Base-by-base conservation (phyloP, 2,329 filamentous ascomycete species). In the Beauveria sp. region DNA sequence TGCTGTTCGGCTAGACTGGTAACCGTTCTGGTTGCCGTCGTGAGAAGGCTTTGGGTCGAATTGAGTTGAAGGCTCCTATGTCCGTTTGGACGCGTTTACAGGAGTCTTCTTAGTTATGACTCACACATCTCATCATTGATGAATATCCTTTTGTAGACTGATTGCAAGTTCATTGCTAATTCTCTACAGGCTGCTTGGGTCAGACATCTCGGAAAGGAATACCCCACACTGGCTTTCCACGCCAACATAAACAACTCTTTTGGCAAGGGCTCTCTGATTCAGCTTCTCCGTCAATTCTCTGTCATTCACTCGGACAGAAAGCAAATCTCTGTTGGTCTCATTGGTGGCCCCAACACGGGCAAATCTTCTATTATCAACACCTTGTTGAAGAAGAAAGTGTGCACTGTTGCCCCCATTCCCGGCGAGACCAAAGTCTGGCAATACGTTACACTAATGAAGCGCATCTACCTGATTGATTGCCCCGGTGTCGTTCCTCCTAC, bases 311-410 rank as follows among this genome's bases (percentile, higher is more conserved):
- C 88, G 46, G 89, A 95, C 65, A 85, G 93, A 63, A 98, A 98
- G 74, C 95, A 99, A 73, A 93, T 99, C 54, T 93, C 90, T 3
- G 92, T 96, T 31, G 93, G 93, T 45, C 83, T 96, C 65, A 90
- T 96, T 67, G 81, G 80, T 54, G 74, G 73, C 66, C 95, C 95
- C 3, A 99, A 98, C 69, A 93, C 91, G 0, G 95, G 95, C 69
- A 99, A 99, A 75, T 96, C 90, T 3, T 95, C 90, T 49, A 95
- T 99, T 67, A 98, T 99, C 77, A 99, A 99, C 77, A 96, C 93
- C 0, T 79, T 99, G 3, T 85, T 92, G 51, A 93, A 92, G 74
- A 98, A 97, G 80, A 93, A 95, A 73, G 93, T 97, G 46, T 93
- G 93, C 77, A 95, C 83, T 18, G 91, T 96, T 3, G 95, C 95